Evolutionary conservation across 306 rosid genomes (phyloP).

Genomic region (Dalbergia cochinchinensis): DNA sequence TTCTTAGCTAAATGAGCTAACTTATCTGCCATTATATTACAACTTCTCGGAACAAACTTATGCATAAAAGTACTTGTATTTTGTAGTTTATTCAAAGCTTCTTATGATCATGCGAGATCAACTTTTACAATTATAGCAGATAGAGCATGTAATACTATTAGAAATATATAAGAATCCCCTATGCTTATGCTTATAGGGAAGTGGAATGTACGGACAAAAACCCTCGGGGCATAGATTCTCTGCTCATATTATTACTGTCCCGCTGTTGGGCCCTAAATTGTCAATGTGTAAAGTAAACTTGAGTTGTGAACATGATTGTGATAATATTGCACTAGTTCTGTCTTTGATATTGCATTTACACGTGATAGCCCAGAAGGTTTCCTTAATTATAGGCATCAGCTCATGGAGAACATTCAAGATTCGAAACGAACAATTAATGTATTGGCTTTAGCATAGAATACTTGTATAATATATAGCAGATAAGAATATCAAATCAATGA

Average conservation of each 20-base stretch:
- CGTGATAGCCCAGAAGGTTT: neutral
- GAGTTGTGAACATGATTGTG: neutral
- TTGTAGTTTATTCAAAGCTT: neutral
- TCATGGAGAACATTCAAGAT: conserved; percentile 8
- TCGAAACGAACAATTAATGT: neutral
- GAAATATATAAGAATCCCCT: neutral
- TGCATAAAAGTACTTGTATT: no score
- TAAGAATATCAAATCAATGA: neutral
- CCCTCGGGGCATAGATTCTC: neutral
- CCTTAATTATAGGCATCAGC: conserved; percentile 1
- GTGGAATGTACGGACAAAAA: conserved; percentile 1
- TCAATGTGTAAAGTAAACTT: neutral
- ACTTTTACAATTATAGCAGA: neutral
- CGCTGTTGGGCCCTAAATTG: neutral
- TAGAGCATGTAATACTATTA: neutral
- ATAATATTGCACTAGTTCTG: neutral
- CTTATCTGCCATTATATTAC: no score
- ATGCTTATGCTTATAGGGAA: conserved; percentile 3
- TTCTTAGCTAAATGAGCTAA: no score
- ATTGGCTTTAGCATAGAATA: conserved; percentile 17
- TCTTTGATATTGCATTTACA: conserved; percentile 1
- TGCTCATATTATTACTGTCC: neutral
- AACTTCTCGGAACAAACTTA: no score
- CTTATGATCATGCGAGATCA: neutral
- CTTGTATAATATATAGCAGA: neutral